Conservation (phyloP, 495 filamentous ascomycete species). For the Podospora australis region DNA sequence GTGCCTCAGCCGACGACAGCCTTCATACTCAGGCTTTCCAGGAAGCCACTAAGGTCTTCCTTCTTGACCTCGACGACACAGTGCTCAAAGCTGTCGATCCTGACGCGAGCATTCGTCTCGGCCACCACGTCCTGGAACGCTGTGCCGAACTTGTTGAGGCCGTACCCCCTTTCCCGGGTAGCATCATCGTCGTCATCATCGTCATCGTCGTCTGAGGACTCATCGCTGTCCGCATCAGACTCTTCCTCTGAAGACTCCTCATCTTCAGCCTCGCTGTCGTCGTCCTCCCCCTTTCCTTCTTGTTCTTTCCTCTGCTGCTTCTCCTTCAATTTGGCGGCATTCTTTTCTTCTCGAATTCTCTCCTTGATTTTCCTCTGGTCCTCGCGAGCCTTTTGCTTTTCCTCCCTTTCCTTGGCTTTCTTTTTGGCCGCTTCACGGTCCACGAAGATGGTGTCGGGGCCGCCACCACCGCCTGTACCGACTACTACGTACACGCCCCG, state of each 20-base stretch:
- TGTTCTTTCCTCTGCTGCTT: constrained; percentile 50
- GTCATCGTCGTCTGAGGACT: constrained; percentile 56
- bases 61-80: constrained; percentile 95
- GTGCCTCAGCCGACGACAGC: constrained; percentile 69
- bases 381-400: constrained; percentile 55
- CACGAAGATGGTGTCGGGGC: constrained; percentile 50
- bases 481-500: constrained; percentile 88
- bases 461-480: constrained; percentile 75
- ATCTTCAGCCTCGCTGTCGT: constrained; percentile 16
- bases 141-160: constrained; percentile 82
- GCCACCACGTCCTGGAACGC: constrained; percentile 94
- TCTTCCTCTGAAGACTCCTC: constrained; percentile 37
- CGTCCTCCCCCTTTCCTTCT: constrained; percentile 33
- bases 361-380: constrained; percentile 49
- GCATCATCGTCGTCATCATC: constrained; percentile 56
- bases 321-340: constrained; percentile 44
- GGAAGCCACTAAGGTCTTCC: constrained; percentile 85
- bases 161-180: constrained; percentile 52
- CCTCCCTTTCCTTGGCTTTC: constrained; percentile 52
- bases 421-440: constrained; percentile 59
- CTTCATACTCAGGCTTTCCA: constrained; percentile 88
- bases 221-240: constrained; percentile 38
- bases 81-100: constrained; percentile 95
- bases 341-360: constrained; percentile 45
- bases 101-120: constrained; percentile 81